phyloP scores from a whole-genome alignment of 2,329 filamentous ascomycete genomes.

The Alternaria atra region DNA sequence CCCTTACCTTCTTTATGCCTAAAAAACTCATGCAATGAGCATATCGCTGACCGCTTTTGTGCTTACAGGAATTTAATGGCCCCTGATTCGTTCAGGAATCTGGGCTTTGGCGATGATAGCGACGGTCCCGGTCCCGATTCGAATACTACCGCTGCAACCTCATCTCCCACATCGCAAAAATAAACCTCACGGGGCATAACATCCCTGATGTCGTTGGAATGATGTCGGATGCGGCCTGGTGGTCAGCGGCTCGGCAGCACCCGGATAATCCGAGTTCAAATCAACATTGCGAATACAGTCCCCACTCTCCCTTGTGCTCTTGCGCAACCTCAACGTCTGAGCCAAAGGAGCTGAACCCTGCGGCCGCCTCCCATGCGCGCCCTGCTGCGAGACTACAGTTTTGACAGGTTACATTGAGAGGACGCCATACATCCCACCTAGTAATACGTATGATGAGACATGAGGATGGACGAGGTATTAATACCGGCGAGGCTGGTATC shows the following conservation, averaged over 20 bases:
- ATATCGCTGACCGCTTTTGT: slow-evolving; percentile 30
- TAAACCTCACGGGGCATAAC: slow-evolving; percentile 37
- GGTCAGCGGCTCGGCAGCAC: slow-evolving; percentile 38
- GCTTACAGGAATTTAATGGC: slow-evolving; percentile 84
- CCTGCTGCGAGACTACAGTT: slow-evolving; percentile 21
- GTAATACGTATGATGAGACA: slow-evolving; percentile 9
- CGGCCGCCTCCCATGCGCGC: slow-evolving; percentile 2
- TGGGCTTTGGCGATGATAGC: slow-evolving; percentile 75
- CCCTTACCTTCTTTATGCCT: background rate
- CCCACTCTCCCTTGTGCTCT: slow-evolving; percentile 15
- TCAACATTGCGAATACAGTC: slow-evolving; percentile 14
- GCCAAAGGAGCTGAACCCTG: slow-evolving; percentile 13
- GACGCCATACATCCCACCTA: slow-evolving; percentile 13
- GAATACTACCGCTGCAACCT: slow-evolving; percentile 35
- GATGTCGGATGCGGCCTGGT: slow-evolving; percentile 22
- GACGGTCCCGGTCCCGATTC: slow-evolving; percentile 19
- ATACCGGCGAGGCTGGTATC: slow-evolving; percentile 9
- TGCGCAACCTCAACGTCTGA: slow-evolving; percentile 13
- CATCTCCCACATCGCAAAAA: slow-evolving; percentile 37
- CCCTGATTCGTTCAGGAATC: slow-evolving; percentile 90
- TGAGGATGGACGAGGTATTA: slow-evolving; percentile 9
- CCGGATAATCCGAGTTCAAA: slow-evolving; percentile 36
- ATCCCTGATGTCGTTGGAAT: slow-evolving; percentile 29
- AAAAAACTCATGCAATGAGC: slow-evolving; percentile 12
- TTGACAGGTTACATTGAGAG: slow-evolving; percentile 41